Percentiles rank a stretch among this genome's conserved stretches.
phyloP scores from a whole-genome alignment of 805 yeast genomes.

The Wickerhamiella slavikovae region DNA sequence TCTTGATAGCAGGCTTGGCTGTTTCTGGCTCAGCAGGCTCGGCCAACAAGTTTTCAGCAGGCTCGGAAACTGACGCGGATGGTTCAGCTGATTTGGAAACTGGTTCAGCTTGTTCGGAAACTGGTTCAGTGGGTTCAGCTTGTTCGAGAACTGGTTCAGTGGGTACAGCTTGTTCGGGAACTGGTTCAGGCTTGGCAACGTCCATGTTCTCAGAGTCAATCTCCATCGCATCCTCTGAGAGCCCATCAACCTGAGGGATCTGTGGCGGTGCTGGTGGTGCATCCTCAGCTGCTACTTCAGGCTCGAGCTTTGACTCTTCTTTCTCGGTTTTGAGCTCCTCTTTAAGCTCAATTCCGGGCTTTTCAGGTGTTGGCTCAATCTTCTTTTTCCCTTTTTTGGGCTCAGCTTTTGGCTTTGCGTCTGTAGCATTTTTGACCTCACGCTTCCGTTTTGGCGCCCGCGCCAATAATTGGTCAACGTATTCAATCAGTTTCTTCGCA shows the following conservation, averaged over 20 bases:
- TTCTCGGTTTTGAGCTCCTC: not conserved
- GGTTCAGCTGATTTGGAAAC: not conserved
- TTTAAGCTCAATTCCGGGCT: not conserved
- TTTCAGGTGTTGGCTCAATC: not conserved
- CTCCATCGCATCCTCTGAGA: not conserved
- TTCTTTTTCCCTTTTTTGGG: not conserved
- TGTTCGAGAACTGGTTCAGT: too few species aligned
- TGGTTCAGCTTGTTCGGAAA: not conserved
- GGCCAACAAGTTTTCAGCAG: too few species aligned
- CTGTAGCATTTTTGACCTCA: not conserved
- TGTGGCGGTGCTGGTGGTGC: too few species aligned
- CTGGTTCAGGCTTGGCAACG: not conserved
- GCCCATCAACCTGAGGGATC: too few species aligned
- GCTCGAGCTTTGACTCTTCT: not conserved
- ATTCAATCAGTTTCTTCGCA: slow-evolving; percentile 5
- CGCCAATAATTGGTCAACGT: not conserved
- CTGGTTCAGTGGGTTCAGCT: too few species aligned
- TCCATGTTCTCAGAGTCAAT: not conserved
- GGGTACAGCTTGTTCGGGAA: not conserved
- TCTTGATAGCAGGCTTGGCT: too few species aligned
- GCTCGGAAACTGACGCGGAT: too few species aligned
- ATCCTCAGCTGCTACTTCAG: too few species aligned
- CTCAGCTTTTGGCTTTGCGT: not conserved
- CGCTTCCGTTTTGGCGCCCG: not conserved
- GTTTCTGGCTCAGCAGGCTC: too few species aligned